A percentile compares a stretch with the other conserved stretches of the same genome.
Conservation (phyloP, 371 early-diverging fungal species). For the Saksenaea vasiformis region DNA sequence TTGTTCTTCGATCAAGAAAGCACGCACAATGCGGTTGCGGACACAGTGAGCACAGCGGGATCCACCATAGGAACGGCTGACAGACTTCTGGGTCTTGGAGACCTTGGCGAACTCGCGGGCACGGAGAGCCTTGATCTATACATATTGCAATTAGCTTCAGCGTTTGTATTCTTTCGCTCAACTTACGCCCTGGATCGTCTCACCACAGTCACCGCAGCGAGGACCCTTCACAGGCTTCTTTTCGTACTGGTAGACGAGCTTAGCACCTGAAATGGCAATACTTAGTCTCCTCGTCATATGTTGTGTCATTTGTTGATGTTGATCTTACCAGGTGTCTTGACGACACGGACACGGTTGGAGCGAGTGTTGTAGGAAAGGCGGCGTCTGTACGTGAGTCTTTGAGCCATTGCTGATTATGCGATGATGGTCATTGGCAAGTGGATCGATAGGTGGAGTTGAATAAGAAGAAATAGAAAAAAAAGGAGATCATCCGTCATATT, state of each 20-base stretch:
- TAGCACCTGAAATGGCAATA: slow-evolving; percentile 68
- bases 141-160: background rate
- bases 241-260: slow-evolving; percentile 88
- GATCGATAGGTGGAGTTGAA: background rate
- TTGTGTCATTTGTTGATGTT: background rate
- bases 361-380: slow-evolving; percentile 98
- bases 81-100: slow-evolving; percentile 92
- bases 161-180: background rate
- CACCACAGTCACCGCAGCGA: slow-evolving; percentile 98
- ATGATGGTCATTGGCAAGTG: background rate
- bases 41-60: slow-evolving; percentile 94
- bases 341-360: slow-evolving; percentile 94
- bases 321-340: slow-evolving; percentile 95
- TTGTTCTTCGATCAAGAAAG: slow-evolving; percentile 99
- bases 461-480: background rate
- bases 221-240: slow-evolving; percentile 93
- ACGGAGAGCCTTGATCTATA: slow-evolving; percentile 88
- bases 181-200: slow-evolving; percentile 86
- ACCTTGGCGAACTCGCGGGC: slow-evolving; percentile 88
- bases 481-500: background rate
- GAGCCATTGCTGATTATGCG: slow-evolving; percentile 59
- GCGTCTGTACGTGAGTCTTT: slow-evolving; percentile 97
- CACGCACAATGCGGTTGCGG: slow-evolving; percentile 94
- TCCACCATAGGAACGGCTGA: slow-evolving; percentile 97
- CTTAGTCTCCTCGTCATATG: background rate